Percentiles rank a stretch among this genome's conserved stretches.
Evolutionary conservation across 352 stramenopile genomes (phyloP).

Genomic region (Pythium utonaiense): DNA sequence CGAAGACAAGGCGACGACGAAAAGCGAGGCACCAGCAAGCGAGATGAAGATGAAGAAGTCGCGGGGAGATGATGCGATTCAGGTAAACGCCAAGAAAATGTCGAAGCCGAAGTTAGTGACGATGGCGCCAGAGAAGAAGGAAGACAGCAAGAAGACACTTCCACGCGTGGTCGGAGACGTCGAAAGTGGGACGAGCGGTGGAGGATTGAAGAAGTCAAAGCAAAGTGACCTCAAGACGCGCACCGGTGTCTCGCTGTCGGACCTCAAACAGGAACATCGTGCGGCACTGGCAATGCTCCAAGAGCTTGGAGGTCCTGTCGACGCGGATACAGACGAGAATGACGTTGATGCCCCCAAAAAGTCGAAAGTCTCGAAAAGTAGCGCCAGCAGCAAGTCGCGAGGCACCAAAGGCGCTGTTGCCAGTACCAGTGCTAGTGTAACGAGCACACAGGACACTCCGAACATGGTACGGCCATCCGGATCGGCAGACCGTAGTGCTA

Average conservation of each 20-base stretch:
- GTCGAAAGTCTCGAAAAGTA: not conserved
- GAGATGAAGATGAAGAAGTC: not conserved
- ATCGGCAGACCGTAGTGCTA: slow-evolving; percentile 19
- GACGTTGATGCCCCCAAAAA: slow-evolving; percentile 15
- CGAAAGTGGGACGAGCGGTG: not conserved
- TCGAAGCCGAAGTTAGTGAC: not conserved
- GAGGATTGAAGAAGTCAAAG: slow-evolving; percentile 13
- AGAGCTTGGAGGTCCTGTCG: slow-evolving; percentile 60
- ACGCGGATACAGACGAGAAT: slow-evolving; percentile 32
- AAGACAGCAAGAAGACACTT: not conserved
- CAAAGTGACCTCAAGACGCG: slow-evolving; percentile 30
- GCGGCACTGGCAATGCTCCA: slow-evolving; percentile 68
- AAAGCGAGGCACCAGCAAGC: not conserved
- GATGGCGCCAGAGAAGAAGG: not conserved
- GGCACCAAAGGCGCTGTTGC: not conserved
- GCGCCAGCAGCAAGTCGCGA: not conserved
- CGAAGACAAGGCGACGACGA: not conserved
- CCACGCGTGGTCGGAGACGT: not conserved
- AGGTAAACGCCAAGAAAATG: not conserved
- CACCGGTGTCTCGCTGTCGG: slow-evolving; percentile 59
- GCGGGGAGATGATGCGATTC: not conserved
- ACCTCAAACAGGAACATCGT: slow-evolving; percentile 72
- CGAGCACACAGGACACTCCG: not conserved
- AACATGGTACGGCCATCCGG: slow-evolving; percentile 1
- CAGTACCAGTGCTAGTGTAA: not conserved